Evolutionary conservation across 2,329 filamentous ascomycete species (phyloP).

Genomic region (Aspergillus versicolor): DNA sequence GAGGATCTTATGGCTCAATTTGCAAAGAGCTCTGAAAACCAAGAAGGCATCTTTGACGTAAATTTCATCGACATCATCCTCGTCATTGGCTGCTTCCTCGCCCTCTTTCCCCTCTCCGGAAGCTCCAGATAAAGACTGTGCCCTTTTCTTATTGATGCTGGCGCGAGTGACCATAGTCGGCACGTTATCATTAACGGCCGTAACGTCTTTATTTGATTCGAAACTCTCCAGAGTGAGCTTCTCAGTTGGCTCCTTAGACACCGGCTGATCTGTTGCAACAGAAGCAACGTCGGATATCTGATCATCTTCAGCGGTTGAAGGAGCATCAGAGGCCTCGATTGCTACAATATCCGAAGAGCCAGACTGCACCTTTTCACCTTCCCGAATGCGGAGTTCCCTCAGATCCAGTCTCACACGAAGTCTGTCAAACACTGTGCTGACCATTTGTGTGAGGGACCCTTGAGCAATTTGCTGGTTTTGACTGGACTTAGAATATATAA

Average conservation of each 20-base stretch:
- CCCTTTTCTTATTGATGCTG: slow-evolving; percentile 48
- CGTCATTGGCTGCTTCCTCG: slow-evolving; percentile 37
- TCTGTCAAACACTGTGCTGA: slow-evolving; percentile 94
- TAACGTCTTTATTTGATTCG: slow-evolving; percentile 67
- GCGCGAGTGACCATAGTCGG: slow-evolving; percentile 66
- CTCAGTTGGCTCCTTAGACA: slow-evolving; percentile 54
- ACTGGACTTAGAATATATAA: slow-evolving; percentile 88
- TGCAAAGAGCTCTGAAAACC: slow-evolving; percentile 96
- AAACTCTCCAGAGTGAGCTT: slow-evolving; percentile 69
- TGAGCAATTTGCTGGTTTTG: slow-evolving; percentile 97
- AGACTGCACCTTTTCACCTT: slow-evolving; percentile 34
- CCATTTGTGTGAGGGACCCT: slow-evolving; percentile 96
- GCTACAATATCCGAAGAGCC: slow-evolving; percentile 39
- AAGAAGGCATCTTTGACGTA: slow-evolving; percentile 97
- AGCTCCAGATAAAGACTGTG: slow-evolving; percentile 40
- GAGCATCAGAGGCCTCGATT: slow-evolving; percentile 37
- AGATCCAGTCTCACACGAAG: slow-evolving; percentile 83
- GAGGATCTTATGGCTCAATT: slow-evolving; percentile 88
- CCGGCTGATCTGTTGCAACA: slow-evolving; percentile 40
- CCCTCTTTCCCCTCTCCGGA: slow-evolving; percentile 41
- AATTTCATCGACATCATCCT: slow-evolving; percentile 83
- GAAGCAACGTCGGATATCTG: slow-evolving; percentile 43
- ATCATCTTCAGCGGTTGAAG: slow-evolving; percentile 49
- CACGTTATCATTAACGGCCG: slow-evolving; percentile 64
- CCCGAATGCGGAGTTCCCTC: slow-evolving; percentile 71